A percentile compares a stretch with the other conserved stretches of the same genome.
These are phyloP conservation scores for Alternaria sp. DNA, from an alignment of 2,329 filamentous ascomycete genomes.

Conservation along the genomic window DNA sequence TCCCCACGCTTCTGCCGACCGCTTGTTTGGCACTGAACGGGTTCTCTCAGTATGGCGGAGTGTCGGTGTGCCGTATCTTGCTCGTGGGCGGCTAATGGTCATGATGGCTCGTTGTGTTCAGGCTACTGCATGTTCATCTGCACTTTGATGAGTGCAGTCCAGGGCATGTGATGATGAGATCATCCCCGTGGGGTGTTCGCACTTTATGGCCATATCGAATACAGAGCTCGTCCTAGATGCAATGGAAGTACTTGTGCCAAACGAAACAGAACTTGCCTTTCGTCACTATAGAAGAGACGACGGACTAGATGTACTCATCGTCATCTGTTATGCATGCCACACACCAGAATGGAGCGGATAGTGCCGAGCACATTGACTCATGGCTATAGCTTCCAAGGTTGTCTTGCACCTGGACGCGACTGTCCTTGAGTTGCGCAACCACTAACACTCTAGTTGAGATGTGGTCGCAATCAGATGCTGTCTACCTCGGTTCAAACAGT, in stretches of 20 bases:
- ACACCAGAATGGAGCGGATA: neutral
- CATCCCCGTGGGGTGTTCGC: neutral
- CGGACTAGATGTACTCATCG: neutral
- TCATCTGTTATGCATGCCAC: neutral
- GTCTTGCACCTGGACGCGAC: neutral
- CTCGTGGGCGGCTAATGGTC: neutral
- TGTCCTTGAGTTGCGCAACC: neutral
- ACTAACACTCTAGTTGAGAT: neutral
- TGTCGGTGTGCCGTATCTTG: constrained; percentile 17
- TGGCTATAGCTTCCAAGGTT: neutral
- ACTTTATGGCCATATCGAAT: neutral
- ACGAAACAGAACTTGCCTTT: neutral
- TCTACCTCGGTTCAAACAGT: neutral
- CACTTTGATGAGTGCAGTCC: neutral
- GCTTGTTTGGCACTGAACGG: constrained; percentile 7
- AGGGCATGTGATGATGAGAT: neutral
- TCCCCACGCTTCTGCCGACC: constrained; percentile 18
- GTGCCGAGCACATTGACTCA: neutral
- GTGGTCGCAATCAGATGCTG: neutral
- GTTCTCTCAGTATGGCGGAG: neutral
- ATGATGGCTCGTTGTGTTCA: constrained; percentile 2
- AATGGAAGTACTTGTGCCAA: neutral
- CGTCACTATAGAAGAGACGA: neutral
- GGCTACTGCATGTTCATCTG: constrained; percentile 8
- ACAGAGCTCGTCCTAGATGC: neutral